These are phyloP conservation scores for Vicia sativa DNA, from an alignment of 306 rosid genomes.

Conservation along the genomic window DNA sequence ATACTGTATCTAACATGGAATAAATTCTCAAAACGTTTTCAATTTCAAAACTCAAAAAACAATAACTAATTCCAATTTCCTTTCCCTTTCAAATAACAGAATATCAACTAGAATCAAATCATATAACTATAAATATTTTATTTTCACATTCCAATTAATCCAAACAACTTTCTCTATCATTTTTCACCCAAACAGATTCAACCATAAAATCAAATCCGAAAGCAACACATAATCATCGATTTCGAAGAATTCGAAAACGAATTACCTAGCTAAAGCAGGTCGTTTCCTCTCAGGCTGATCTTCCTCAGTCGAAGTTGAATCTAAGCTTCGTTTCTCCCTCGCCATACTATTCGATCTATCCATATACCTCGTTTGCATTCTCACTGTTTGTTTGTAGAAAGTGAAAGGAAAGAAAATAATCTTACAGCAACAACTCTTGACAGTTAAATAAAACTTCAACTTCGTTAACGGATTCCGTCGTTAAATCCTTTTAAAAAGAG, in stretches of 20 bases:
- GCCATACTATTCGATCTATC: conserved; percentile 64
- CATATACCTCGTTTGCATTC: conserved; percentile 68
- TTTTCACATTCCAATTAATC: background rate
- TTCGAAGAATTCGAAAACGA: background rate
- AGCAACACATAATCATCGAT: background rate
- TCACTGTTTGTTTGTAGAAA: conserved; percentile 46
- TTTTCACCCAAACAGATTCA: conserved; percentile 16
- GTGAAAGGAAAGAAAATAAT: conserved; percentile 44
- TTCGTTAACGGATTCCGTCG: too few relatives aligned
- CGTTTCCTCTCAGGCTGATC: conserved; percentile 80
- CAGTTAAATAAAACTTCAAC: too few relatives aligned
- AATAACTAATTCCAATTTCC: background rate
- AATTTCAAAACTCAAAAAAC: too few relatives aligned
- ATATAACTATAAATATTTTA: background rate
- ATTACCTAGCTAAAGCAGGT: conserved; percentile 83
- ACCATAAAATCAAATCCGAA: conserved; percentile 17
- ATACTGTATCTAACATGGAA: too few relatives aligned
- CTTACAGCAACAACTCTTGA: background rate
- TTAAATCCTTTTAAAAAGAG: background rate
- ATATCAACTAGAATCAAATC: conserved; percentile 5
- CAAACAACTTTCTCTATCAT: background rate
- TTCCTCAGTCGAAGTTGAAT: conserved; percentile 62
- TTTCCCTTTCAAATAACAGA: background rate
- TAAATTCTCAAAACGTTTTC: background rate
- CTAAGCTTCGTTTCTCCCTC: conserved; percentile 72